These are phyloP conservation scores for Naegleria fowleri DNA, from an alignment of 208 protist species.

Conservation along the genomic window DNA sequence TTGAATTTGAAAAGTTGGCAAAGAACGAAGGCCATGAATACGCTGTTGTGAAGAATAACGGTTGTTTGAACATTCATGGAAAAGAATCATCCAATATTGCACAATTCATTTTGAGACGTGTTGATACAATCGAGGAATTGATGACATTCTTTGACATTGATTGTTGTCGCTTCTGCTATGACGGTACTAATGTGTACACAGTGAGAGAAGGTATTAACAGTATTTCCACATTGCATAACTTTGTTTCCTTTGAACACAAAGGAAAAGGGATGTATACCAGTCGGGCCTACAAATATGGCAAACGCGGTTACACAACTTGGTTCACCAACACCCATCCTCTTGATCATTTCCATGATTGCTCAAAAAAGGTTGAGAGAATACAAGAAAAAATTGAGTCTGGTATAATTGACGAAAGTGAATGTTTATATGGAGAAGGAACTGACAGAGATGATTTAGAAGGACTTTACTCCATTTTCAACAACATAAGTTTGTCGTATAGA, in stretches of 20 bases:
- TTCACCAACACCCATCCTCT: neutral
- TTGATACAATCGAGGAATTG: neutral
- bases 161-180: neutral
- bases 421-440: neutral
- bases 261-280: neutral
- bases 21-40: neutral
- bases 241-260: neutral
- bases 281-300: neutral
- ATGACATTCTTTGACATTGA: conserved; percentile 17
- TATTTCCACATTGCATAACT: neutral
- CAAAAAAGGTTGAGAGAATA: neutral
- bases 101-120: conserved; percentile 13
- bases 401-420: neutral
- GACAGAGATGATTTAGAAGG: neutral
- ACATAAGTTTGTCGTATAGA: neutral
- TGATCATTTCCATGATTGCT: neutral
- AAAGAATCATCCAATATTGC: neutral
- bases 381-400: neutral
- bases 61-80: neutral
- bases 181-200: neutral
- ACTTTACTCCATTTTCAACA: neutral
- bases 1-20: neutral
- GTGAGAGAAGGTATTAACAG: neutral
- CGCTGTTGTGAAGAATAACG: neutral
- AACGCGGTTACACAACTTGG: neutral